Conservation (phyloP, 1,284 basidiomycete genomes). For the Phenoliferia sp. region DNA sequence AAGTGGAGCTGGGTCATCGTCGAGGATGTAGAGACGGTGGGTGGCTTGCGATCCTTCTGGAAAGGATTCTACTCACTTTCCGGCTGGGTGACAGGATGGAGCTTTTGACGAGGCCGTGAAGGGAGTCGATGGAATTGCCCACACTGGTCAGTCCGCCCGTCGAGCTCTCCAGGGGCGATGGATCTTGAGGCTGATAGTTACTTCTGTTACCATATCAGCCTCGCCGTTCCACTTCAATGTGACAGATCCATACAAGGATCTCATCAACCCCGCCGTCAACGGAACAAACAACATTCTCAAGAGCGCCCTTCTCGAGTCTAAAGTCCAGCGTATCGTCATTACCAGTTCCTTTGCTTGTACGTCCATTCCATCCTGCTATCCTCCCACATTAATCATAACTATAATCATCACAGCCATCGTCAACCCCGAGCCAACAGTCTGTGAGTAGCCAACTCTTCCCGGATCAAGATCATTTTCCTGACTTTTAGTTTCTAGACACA, state of each 20-base stretch:
- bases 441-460: no score
- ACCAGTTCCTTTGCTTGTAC: slow-evolving; percentile 47
- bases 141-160: slow-evolving; percentile 17
- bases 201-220: slow-evolving; percentile 26
- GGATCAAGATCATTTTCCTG: no score
- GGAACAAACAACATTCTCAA: slow-evolving; percentile 47
- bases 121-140: slow-evolving; percentile 42
- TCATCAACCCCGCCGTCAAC: slow-evolving; percentile 48
- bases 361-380: slow-evolving; percentile 13
- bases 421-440: slow-evolving; percentile 22
- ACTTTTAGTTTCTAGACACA: no score
- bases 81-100: slow-evolving; percentile 30
- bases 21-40: slow-evolving; percentile 41
- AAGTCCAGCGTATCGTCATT: slow-evolving; percentile 46
- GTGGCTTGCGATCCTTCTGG: neutral
- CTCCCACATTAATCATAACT: no score
- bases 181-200: neutral
- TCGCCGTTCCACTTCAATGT: slow-evolving; percentile 42
- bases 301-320: slow-evolving; percentile 37
- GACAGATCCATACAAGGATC: slow-evolving; percentile 39
- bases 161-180: neutral
- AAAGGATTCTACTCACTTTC: neutral
- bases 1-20: slow-evolving; percentile 41
- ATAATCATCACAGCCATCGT: slow-evolving; percentile 19
- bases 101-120: slow-evolving; percentile 46